Evolutionary conservation across 2,329 filamentous ascomycete genomes (phyloP).

Genomic region (Botrytis paeoniae): DNA sequence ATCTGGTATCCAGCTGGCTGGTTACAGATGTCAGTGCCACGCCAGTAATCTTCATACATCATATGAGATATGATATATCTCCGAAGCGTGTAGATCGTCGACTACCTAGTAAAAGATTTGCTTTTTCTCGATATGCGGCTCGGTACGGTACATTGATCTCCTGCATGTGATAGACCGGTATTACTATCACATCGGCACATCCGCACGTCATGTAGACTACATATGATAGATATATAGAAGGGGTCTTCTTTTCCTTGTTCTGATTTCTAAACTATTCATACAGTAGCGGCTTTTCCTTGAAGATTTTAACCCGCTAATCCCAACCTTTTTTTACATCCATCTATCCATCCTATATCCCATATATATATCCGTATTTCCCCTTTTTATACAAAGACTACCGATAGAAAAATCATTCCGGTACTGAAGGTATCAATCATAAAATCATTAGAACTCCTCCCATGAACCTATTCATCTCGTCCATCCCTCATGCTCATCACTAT

Average conservation of each 20-base stretch:
- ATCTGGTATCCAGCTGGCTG: neutral
- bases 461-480: neutral
- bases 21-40: neutral
- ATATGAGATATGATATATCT: neutral
- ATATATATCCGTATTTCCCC: neutral
- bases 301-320: neutral
- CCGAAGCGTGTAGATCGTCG: neutral
- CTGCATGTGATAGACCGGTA: neutral
- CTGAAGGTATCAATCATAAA: constrained; percentile 6
- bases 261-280: neutral
- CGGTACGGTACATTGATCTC: too few species aligned
- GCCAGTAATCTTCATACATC: neutral
- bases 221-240: neutral
- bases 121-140: neutral
- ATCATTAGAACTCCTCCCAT: constrained; percentile 1
- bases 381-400: neutral
- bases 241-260: neutral
- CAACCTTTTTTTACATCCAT: neutral
- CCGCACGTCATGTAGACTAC: neutral
- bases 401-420: neutral
- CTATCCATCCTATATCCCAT: neutral
- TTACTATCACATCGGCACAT: neutral
- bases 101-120: neutral
- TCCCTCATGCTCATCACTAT: constrained; percentile 11
- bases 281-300: neutral